Base-by-base conservation (phyloP, 1,139 yeast genomes). In the Lodderomyces oxycetoniae region DNA sequence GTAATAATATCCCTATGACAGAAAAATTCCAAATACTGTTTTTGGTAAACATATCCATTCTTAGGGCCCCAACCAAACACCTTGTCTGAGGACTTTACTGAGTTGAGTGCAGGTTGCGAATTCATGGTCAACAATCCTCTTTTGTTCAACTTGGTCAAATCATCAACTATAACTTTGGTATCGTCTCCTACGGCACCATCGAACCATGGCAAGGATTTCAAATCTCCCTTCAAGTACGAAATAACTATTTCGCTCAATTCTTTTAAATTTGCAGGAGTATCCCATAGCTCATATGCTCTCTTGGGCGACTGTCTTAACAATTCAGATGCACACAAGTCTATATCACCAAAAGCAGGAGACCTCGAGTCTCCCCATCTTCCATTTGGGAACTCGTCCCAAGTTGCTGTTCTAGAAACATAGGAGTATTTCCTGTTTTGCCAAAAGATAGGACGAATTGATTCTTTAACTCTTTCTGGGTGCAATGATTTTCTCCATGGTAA, bases 341-440 rank as follows among this genome's bases (percentile, higher is more conserved):
- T 71, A 47, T 87, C 95, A 53, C 95, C 95, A 58, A 82, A 87
- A 4, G 95, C 95, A 7, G 96, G 96, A 28, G 95, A 86, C 39
- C 93, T 71, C 7, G 95, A 82, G 54, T 87, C 95, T 53, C 96
- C 96, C 85, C 94, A 87, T 61, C 96, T 73, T 45, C 96, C 96
- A 59, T 87, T 87, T 33, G 96, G 96, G 55, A 86, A 87, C 57
- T 87, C 96, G 61, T 87, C 94, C 95, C 95, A 87, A 38, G 85
- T 84, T 24, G 94, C 79, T 13, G 97, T 91, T 58, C 98, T 75
- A 28, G 88, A 75, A 43, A 88, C 79, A 56, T 89, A 91, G 14
- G 95, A 81, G 58, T 84, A 85, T 54, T 89, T 89, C 64, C 96
- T 77, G 59, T 88, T 84, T 57, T 86, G 86, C 98, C 97, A 91